A percentile compares a stretch with the other conserved stretches of the same genome.
phyloP scores from a whole-genome alignment of 371 early-diverging fungal genomes.

The Mucor sp. region DNA sequence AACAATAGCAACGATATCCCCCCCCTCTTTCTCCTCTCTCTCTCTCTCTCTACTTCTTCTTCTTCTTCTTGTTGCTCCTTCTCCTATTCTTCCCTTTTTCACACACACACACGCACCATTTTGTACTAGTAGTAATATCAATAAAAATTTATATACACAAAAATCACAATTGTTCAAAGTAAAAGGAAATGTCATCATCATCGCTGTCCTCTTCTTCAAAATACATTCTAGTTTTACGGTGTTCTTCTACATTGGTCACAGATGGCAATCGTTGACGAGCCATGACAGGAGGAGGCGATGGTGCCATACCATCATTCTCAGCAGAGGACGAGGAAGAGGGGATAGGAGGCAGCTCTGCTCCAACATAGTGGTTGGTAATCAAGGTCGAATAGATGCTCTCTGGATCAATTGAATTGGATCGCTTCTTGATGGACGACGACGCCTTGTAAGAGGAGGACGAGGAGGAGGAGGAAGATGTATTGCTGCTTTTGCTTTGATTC shows the following conservation, averaged over 20 bases:
- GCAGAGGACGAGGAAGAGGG: not conserved
- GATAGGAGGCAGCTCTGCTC: conserved; percentile 16
- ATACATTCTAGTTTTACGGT: conserved; percentile 10
- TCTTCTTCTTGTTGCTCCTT: not conserved
- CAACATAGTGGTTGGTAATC: not conserved
- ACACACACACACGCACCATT: no score
- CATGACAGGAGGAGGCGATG: not conserved
- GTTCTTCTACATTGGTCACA: not conserved
- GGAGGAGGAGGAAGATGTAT: not conserved
- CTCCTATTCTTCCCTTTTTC: not conserved
- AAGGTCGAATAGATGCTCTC: not conserved
- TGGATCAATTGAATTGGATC: conserved; percentile 5
- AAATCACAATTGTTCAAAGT: not conserved
- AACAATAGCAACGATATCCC: not conserved
- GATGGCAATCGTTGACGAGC: conserved; percentile 12
- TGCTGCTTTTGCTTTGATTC: conserved; percentile 8
- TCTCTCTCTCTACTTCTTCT: not conserved
- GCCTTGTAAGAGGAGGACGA: not conserved
- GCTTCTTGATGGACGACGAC: not conserved
- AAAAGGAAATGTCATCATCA: conserved; percentile 15
- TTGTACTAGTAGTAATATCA: conserved; percentile 10
- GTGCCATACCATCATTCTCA: no score
- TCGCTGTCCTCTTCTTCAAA: conserved; percentile 19
- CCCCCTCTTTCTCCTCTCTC: not conserved
- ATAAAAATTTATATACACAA: not conserved